Percentiles rank a stretch among this genome's conserved stretches.
phyloP scores from a whole-genome alignment of 1,284 basidiomycete species.

The Pascua sp. region DNA sequence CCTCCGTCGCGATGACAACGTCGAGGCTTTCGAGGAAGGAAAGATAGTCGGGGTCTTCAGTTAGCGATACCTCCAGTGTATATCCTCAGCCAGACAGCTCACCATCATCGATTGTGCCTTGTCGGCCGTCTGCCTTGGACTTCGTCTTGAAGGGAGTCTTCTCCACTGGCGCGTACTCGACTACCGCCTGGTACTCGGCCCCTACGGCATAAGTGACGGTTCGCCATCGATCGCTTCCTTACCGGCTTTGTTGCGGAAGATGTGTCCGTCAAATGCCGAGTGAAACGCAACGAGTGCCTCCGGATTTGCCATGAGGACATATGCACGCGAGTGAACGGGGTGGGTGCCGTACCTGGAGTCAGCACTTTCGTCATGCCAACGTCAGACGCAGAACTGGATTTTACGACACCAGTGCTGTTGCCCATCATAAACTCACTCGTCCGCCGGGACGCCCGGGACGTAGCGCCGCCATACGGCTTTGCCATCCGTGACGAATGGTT shows the following conservation, averaged over 20 bases:
- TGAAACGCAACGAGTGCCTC: slow-evolving; percentile 73
- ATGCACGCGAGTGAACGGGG: slow-evolving; percentile 79
- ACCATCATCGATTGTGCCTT: slow-evolving; percentile 46
- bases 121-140: slow-evolving; percentile 42
- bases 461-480: slow-evolving; percentile 66
- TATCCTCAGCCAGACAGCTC: neutral
- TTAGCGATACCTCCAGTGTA: neutral
- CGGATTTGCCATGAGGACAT: slow-evolving; percentile 79
- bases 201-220: slow-evolving; percentile 54
- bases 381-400: neutral
- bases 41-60: slow-evolving; percentile 71
- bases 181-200: slow-evolving; percentile 77
- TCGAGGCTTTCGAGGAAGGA: slow-evolving; percentile 67
- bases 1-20: slow-evolving; percentile 21
- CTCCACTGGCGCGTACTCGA: slow-evolving; percentile 91
- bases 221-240: neutral
- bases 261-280: slow-evolving; percentile 82
- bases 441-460: slow-evolving; percentile 65
- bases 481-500: slow-evolving; percentile 75
- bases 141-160: slow-evolving; percentile 54
- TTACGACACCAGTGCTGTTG: neutral
- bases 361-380: slow-evolving; percentile 24
- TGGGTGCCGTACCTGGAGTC: slow-evolving; percentile 61
- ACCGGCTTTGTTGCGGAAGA: slow-evolving; percentile 90
- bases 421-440: slow-evolving; percentile 56